These are phyloP conservation scores for Protostelium mycophagum DNA, from an alignment of 78 protist genomes.

Conservation along the genomic window DNA sequence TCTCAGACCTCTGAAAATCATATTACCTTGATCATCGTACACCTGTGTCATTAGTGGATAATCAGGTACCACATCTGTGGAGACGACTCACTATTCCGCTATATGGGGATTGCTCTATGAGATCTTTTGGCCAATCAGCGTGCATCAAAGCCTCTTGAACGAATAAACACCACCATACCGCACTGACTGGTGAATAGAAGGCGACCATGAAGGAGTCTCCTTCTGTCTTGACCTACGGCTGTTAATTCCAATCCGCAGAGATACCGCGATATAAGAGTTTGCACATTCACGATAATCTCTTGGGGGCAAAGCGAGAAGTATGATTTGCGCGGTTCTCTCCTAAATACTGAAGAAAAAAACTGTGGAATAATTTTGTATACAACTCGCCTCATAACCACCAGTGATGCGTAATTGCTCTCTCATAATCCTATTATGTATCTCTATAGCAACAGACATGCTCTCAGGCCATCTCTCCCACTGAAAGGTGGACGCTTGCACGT, in stretches of 20 bases:
- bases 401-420: neutral
- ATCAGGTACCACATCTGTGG: neutral
- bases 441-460: slow-evolving; percentile 29
- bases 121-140: slow-evolving; percentile 58
- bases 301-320: too few species aligned
- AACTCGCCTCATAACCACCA: slow-evolving; percentile 31
- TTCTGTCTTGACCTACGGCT: slow-evolving; percentile 27
- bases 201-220: slow-evolving; percentile 75
- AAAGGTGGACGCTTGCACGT: slow-evolving; percentile 23
- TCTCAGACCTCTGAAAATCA: slow-evolving; percentile 46
- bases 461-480: slow-evolving; percentile 33
- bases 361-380: slow-evolving; percentile 27
- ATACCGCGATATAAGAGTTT: too few species aligned
- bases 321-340: too few species aligned
- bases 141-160: slow-evolving; percentile 19
- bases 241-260: neutral
- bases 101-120: slow-evolving; percentile 1
- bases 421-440: slow-evolving; percentile 25
- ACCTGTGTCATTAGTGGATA: too few species aligned
- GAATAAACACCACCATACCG: slow-evolving; percentile 12
- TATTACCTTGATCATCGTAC: neutral
- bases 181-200: slow-evolving; percentile 10
- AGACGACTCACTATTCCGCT: neutral
- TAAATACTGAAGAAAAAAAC: too few species aligned
- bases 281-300: too few species aligned